Conservation (phyloP, 2,329 filamentous ascomycete species). For the Cladophialophora exuberans region DNA sequence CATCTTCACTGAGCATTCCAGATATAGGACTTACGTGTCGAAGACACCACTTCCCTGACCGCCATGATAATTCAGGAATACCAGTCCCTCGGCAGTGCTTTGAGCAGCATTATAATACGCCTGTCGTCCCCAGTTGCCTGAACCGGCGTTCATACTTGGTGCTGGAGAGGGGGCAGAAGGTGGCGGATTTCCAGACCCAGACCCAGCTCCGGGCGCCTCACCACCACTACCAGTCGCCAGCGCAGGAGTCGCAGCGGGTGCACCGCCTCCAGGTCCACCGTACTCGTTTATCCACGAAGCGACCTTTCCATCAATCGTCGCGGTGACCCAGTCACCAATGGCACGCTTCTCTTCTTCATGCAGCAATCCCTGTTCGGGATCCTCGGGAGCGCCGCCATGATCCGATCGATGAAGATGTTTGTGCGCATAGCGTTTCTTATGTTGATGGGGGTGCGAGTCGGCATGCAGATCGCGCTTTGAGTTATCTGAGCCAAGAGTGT, state of each 20-base stretch:
- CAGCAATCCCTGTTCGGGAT: constrained; percentile 20
- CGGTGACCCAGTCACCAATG: constrained; percentile 56
- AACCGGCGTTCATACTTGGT: constrained; percentile 21
- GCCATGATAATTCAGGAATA: constrained; percentile 63
- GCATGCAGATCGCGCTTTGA: constrained; percentile 45
- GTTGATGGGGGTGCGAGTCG: constrained; percentile 36
- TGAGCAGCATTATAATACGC: constrained; percentile 52
- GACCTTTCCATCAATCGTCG: constrained; percentile 61
- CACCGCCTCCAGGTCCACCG: constrained; percentile 27
- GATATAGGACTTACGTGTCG: constrained; percentile 45
- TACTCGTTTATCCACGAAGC: constrained; percentile 64
- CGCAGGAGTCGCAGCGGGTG: constrained; percentile 3
- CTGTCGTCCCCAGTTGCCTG: constrained; percentile 46
- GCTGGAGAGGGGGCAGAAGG: constrained; percentile 6
- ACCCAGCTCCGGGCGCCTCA: neutral
- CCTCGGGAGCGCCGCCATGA: constrained; percentile 42
- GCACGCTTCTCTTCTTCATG: constrained; percentile 46
- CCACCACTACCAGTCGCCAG: constrained; percentile 1
- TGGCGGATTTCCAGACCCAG: constrained; percentile 44
- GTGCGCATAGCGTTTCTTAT: constrained; percentile 50
- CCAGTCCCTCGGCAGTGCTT: constrained; percentile 54
- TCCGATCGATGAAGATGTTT: constrained; percentile 55
- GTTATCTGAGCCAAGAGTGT: constrained; percentile 53
- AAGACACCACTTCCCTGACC: constrained; percentile 60
- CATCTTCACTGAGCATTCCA: neutral